Conservation (phyloP, 345 rosid genomes). For the Cochlearia excelsa region DNA sequence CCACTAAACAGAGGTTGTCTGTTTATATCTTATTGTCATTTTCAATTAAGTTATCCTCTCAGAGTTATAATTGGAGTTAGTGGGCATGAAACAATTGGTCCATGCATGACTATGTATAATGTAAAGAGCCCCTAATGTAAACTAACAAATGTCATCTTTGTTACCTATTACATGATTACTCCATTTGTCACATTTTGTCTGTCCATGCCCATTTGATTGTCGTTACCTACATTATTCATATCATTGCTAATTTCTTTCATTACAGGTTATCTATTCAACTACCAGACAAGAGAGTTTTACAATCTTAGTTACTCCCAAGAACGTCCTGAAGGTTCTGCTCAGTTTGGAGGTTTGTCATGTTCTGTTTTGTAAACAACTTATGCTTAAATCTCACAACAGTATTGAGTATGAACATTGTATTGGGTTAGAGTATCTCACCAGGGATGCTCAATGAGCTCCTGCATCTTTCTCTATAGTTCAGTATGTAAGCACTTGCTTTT, state of each 20-base stretch:
- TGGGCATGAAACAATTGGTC: slow-evolving; percentile 14
- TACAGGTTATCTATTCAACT: slow-evolving; percentile 81
- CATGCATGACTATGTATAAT: slow-evolving; percentile 17
- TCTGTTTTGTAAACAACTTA: background rate
- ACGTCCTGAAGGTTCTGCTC: slow-evolving; percentile 74
- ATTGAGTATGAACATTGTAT: background rate
- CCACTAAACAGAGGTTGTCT: slow-evolving; percentile 6
- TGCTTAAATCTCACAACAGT: slow-evolving; percentile 6
- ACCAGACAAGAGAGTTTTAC: slow-evolving; percentile 85
- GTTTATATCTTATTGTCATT: slow-evolving; percentile 6
- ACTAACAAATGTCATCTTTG: slow-evolving; percentile 9
- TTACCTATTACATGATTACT: slow-evolving; percentile 10
- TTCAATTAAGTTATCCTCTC: background rate
- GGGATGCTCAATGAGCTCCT: slow-evolving; percentile 16
- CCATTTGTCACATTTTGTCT: background rate
- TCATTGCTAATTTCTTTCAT: slow-evolving; percentile 20
- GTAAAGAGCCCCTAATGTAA: slow-evolving; percentile 6
- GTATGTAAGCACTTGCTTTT: slow-evolving; percentile 5
- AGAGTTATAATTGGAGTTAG: slow-evolving; percentile 7
- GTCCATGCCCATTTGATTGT: slow-evolving; percentile 5
- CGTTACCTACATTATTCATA: slow-evolving; percentile 8
- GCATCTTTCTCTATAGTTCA: slow-evolving; percentile 8
- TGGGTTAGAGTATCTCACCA: background rate
- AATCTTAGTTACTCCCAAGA: slow-evolving; percentile 91
- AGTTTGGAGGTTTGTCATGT: slow-evolving; percentile 72